These are phyloP conservation scores for Talaromyces piceae DNA, from an alignment of 2,329 filamentous ascomycete species.

Conservation along the genomic window DNA sequence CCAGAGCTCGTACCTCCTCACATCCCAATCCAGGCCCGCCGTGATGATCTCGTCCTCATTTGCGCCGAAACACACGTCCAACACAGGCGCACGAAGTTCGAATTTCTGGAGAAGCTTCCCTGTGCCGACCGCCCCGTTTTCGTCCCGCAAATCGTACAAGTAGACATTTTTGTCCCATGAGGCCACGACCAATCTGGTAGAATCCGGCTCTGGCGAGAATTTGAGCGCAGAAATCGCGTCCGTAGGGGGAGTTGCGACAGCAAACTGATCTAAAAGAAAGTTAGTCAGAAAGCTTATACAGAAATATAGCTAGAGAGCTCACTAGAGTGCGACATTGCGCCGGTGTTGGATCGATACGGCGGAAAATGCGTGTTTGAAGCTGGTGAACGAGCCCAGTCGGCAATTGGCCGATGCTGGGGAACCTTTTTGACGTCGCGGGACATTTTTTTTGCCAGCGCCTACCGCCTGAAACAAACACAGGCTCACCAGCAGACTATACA, in stretches of 20 bases:
- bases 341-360: not conserved
- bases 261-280: constrained; percentile 57
- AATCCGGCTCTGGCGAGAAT: constrained; percentile 70
- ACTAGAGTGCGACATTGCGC: constrained; percentile 37
- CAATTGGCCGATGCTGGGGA: constrained; percentile 14
- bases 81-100: constrained; percentile 74
- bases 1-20: constrained; percentile 54
- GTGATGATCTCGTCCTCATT: constrained; percentile 78
- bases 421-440: constrained; percentile 17
- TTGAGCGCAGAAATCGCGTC: constrained; percentile 82
- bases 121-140: constrained; percentile 47
- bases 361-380: not conserved
- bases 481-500: not conserved
- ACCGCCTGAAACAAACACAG: constrained; percentile 4
- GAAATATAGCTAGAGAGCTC: constrained; percentile 12
- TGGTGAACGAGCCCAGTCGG: not conserved
- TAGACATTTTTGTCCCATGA: constrained; percentile 94
- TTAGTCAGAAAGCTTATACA: constrained; percentile 2
- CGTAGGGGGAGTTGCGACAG: constrained; percentile 70
- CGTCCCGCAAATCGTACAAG: constrained; percentile 65
- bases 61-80: constrained; percentile 86
- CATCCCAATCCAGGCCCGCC: constrained; percentile 78
- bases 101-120: constrained; percentile 64
- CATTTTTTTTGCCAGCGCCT: constrained; percentile 8
- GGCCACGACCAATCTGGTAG: constrained; percentile 75